Percentiles rank a stretch among this genome's conserved stretches.
These are phyloP conservation scores for Paraconiothyrium sp. DNA, from an alignment of 2,329 filamentous ascomycete species.

Conservation along the genomic window DNA sequence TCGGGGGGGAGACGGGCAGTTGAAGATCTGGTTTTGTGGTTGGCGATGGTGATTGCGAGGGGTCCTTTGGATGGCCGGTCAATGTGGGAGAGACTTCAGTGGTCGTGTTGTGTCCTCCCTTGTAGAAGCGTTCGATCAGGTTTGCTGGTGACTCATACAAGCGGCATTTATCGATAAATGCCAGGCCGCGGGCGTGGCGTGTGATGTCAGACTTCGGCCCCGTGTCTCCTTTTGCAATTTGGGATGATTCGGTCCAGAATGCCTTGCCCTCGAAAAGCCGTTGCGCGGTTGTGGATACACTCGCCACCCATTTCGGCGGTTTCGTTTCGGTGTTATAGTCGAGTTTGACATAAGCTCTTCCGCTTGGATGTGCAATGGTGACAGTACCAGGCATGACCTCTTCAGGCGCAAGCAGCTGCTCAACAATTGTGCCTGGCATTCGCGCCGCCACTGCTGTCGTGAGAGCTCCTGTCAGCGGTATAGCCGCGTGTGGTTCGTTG, in stretches of 20 bases:
- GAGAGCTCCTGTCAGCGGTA: slow-evolving; percentile 55
- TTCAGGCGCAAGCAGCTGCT: slow-evolving; percentile 38
- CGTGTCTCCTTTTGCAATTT: slow-evolving; percentile 17
- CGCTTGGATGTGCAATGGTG: slow-evolving; percentile 53
- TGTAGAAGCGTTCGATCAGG: slow-evolving; percentile 5
- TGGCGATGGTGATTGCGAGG: neutral
- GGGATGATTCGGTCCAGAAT: slow-evolving; percentile 32
- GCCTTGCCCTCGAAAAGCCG: slow-evolving; percentile 49
- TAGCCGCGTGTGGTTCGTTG: slow-evolving; percentile 55
- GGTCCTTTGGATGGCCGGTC: neutral
- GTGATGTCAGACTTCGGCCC: slow-evolving; percentile 7
- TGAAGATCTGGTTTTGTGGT: neutral
- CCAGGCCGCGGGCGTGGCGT: slow-evolving; percentile 34
- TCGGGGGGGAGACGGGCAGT: neutral
- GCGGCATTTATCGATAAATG: slow-evolving; percentile 30
- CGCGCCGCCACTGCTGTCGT: slow-evolving; percentile 54
- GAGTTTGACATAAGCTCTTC: slow-evolving; percentile 48
- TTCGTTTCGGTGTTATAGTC: slow-evolving; percentile 37
- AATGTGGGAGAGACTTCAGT: neutral
- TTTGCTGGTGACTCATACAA: neutral
- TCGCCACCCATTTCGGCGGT: slow-evolving; percentile 36
- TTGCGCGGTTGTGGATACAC: slow-evolving; percentile 50
- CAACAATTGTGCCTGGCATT: slow-evolving; percentile 48
- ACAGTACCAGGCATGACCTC: slow-evolving; percentile 40
- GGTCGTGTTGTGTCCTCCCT: neutral